Evolutionary conservation across 768 basidiomycete genomes (phyloP), one percentile per base, ranked within the genome.

Genomic region (Amanita rubescens): DNA sequence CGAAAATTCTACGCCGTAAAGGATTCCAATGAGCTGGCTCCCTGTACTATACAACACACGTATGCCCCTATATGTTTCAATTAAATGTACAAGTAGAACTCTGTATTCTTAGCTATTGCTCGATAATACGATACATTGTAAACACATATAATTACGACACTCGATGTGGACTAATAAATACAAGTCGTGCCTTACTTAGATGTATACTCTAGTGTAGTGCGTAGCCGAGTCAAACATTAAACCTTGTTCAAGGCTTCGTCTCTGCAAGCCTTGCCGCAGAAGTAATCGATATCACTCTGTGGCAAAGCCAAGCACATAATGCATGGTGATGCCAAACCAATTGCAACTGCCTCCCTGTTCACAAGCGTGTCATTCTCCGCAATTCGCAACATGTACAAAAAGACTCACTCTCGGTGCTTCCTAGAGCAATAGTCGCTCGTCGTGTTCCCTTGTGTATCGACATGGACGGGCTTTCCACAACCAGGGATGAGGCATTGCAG

Each of bases 271-370:
- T 71, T 66, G 15, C 78, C 73, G 59, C 84, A 85, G 63, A 85
- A 85, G 63, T 84, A 82, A 67, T 85, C 82, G 4, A 63, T 69
- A 35, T 73, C 73, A 53, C 77, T 75, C 63, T 85, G 83, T 19
- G 84, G 84, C 55, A 77, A 68, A 38, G 67, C 70, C 59, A 81
- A 65, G 59, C 84, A 86, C 80, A 85, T 79, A 59, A 86, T 83
- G 57, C 84, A 85, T 9, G 78, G 74, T 12, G 70, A 62, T 32
- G 69, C 76, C 32, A 82, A 58, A 25, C 82, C 79, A 15, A 73
- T 66, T 14, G 63, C 66, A 11, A 84, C 81, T 0, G 81, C 82
- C 60, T 85, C 80, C 65, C 84, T 85, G 55, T 47, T 35, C 51
- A 34, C 7, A 59, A n/a, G n/a, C 38, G 35, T 30, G 30, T 51